Evolutionary conservation across 352 stramenopile genomes (phyloP).

Genomic region (Bremia lactucae): DNA sequence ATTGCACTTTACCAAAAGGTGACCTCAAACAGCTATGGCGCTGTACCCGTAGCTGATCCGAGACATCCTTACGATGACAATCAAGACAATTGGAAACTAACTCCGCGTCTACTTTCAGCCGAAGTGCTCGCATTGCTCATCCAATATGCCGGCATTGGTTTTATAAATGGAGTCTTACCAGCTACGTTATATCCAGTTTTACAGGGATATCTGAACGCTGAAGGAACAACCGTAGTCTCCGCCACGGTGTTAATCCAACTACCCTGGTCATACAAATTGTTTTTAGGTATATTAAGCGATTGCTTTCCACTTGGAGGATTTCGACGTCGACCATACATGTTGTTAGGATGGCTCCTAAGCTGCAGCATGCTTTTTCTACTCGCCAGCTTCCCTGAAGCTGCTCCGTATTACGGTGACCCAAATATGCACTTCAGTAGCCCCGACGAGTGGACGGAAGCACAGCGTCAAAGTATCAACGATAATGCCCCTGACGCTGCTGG

Average conservation of each 20-base stretch:
- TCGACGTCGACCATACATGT: slow-evolving; percentile 47
- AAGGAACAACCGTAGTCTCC: slow-evolving; percentile 43
- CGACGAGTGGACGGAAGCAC: slow-evolving; percentile 21
- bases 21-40: no score
- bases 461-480: slow-evolving; percentile 32
- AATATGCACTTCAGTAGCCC: slow-evolving; percentile 20
- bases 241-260: slow-evolving; percentile 39
- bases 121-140: slow-evolving; percentile 28
- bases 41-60: no score
- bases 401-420: slow-evolving; percentile 40
- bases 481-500: slow-evolving; percentile 25
- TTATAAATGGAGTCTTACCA: slow-evolving; percentile 35
- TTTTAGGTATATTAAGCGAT: slow-evolving; percentile 47
- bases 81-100: no score
- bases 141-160: slow-evolving; percentile 47
- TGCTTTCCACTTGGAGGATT: slow-evolving; percentile 50
- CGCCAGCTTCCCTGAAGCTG: slow-evolving; percentile 19
- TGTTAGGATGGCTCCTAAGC: slow-evolving; percentile 41
- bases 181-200: slow-evolving; percentile 47
- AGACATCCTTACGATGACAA: no score
- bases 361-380: slow-evolving; percentile 42
- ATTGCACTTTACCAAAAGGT: no score
- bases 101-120: slow-evolving; percentile 25
- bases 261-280: slow-evolving; percentile 50
- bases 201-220: slow-evolving; percentile 42